Evolutionary conservation across 495 filamentous ascomycete species (phyloP).

Genomic region (Xylaria curta): DNA sequence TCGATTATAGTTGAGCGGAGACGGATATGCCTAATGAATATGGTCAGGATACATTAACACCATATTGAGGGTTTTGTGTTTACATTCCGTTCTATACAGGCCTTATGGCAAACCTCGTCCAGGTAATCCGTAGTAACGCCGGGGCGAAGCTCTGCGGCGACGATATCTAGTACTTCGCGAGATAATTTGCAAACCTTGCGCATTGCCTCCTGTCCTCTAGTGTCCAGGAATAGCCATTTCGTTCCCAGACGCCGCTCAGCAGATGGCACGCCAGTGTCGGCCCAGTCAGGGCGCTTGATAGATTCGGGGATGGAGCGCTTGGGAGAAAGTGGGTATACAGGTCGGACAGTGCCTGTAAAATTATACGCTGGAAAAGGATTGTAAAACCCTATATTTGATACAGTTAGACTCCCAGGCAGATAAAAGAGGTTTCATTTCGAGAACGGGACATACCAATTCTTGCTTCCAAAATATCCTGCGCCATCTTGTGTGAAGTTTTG

Average conservation of each 20-base stretch:
- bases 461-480: background rate
- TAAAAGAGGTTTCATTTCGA: slow-evolving; percentile 55
- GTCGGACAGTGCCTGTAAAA: slow-evolving; percentile 78
- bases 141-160: slow-evolving; percentile 76
- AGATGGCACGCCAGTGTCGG: slow-evolving; percentile 78
- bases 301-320: slow-evolving; percentile 70
- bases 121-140: slow-evolving; percentile 94
- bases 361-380: slow-evolving; percentile 87
- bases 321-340: slow-evolving; percentile 84
- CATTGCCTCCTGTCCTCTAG: slow-evolving; percentile 78
- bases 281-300: slow-evolving; percentile 86
- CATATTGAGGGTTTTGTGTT: background rate
- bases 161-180: slow-evolving; percentile 89
- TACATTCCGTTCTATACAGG: slow-evolving; percentile 88
- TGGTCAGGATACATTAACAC: slow-evolving; percentile 17
- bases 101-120: slow-evolving; percentile 91
- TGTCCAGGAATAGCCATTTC: slow-evolving; percentile 78
- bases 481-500: slow-evolving; percentile 77
- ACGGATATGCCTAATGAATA: slow-evolving; percentile 81
- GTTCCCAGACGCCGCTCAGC: slow-evolving; percentile 71
- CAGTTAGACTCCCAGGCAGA: slow-evolving; percentile 78
- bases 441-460: background rate
- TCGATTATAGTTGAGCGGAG: slow-evolving; percentile 88
- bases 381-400: slow-evolving; percentile 61
- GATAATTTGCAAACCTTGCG: slow-evolving; percentile 86